phyloP scores from a whole-genome alignment of 805 yeast species.

The Clavispora carvajalis region DNA sequence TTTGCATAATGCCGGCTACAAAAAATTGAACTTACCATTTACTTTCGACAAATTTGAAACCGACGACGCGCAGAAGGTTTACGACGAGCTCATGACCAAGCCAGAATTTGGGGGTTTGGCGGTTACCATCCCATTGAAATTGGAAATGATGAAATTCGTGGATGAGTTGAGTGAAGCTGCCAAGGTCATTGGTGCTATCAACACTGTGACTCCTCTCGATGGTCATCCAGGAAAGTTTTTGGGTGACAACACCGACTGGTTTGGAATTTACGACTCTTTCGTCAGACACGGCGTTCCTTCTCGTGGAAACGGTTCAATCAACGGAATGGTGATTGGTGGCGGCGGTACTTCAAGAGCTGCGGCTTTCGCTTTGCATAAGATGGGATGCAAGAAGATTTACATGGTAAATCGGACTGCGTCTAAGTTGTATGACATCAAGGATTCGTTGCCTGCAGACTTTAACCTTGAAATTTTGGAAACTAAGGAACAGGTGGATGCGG shows the following conservation, averaged over 20 bases:
- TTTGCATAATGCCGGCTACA: conserved; percentile 76
- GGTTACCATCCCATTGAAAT: conserved; percentile 88
- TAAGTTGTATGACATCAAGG: conserved; percentile 55
- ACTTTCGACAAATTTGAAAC: conserved; percentile 65
- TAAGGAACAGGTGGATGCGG: conserved; percentile 38
- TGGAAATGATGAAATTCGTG: conserved; percentile 67
- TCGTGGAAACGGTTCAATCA: conserved; percentile 24
- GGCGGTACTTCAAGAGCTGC: conserved; percentile 99
- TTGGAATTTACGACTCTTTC: conserved; percentile 75
- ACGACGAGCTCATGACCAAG: conserved; percentile 43
- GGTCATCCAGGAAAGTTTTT: conserved; percentile 37
- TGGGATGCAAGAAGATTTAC: conserved; percentile 76
- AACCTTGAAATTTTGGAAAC: conserved; percentile 55
- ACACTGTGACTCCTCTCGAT: conserved; percentile 62
- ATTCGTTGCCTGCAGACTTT: conserved; percentile 54
- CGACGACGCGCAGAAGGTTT: conserved; percentile 52
- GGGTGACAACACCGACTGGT: conserved; percentile 96
- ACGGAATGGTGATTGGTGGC: conserved; percentile 87
- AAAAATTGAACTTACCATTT: conserved; percentile 74
- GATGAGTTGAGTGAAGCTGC: conserved; percentile 73
- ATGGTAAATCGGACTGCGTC: conserved; percentile 74
- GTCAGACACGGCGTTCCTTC: conserved; percentile 55
- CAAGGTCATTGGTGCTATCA: conserved; percentile 83
- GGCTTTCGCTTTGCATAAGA: conserved; percentile 68
- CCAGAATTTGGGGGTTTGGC: conserved; percentile 84